Evolutionary conservation across 2,329 filamentous ascomycete species (phyloP).

Genomic region (Sporothrix schenckii): DNA sequence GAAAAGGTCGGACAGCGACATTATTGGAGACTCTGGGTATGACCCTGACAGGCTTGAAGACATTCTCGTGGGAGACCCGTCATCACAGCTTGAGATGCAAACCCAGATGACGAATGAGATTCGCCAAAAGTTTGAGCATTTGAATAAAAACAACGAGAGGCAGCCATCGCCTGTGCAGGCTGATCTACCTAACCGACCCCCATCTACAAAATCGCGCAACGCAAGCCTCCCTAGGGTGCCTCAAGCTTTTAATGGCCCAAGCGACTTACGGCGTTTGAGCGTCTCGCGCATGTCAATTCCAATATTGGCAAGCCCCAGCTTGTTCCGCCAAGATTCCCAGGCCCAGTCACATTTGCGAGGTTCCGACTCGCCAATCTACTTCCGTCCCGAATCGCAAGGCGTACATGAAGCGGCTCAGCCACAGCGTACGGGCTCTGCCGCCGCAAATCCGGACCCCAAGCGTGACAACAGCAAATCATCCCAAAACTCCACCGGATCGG

Average conservation of each 20-base stretch:
- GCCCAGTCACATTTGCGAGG: background rate
- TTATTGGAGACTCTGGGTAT: background rate
- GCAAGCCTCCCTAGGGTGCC: conserved; percentile 39
- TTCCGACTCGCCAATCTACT: conserved; percentile 23
- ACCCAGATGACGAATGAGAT: background rate
- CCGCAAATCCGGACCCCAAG: background rate
- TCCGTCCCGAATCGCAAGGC: conserved; percentile 4
- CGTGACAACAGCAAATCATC: background rate
- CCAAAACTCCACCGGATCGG: no score
- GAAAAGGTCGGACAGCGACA: background rate
- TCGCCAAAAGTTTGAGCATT: background rate
- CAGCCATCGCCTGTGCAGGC: background rate
- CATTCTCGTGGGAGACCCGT: background rate
- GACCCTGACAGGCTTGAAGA: background rate
- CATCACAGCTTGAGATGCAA: background rate
- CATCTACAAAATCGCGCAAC: conserved; percentile 46
- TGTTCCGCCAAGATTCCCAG: conserved; percentile 30
- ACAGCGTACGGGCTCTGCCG: no score
- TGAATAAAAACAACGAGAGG: background rate
- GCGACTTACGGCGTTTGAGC: background rate
- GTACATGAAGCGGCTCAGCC: background rate
- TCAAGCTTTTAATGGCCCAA: background rate
- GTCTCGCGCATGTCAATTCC: conserved; percentile 36
- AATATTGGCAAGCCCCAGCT: conserved; percentile 41
- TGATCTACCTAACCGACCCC: conserved; percentile 35